Percentiles rank a stretch among this genome's conserved stretches.
Evolutionary conservation across 768 basidiomycete genomes (phyloP).

Genomic region (Rhodotorula diobovata): DNA sequence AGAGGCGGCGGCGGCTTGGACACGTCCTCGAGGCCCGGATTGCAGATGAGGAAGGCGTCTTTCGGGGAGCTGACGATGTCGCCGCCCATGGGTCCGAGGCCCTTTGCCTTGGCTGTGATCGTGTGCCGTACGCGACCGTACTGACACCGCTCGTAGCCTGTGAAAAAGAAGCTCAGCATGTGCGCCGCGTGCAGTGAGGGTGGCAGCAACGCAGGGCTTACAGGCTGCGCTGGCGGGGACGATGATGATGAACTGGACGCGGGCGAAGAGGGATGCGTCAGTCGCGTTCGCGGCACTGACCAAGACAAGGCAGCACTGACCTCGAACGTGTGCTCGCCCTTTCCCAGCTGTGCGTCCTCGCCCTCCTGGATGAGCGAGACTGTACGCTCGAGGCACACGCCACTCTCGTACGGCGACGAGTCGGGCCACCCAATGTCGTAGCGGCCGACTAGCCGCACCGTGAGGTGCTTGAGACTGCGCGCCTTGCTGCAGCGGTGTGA

Average conservation of each 20-base stretch:
- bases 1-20: constrained; percentile 31
- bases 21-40: constrained; percentile 25
- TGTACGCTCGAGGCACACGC: constrained; percentile 19
- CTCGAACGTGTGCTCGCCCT: constrained; percentile 36
- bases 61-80: constrained; percentile 26
- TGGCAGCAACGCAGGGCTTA: not conserved
- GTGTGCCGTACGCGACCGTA: constrained; percentile 35
- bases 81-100: constrained; percentile 13
- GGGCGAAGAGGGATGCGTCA: fast-evolving
- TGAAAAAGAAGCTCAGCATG: too few species aligned
- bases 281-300: too few species aligned
- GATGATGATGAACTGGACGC: constrained; percentile 34
- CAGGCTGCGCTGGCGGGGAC: constrained; percentile 31
- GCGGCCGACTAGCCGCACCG: constrained; percentile 24
- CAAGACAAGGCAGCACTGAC: not conserved
- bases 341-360: constrained; percentile 19
- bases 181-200: not conserved
- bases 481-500: constrained; percentile 6
- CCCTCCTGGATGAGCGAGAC: constrained; percentile 21
- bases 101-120: constrained; percentile 37
- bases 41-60: constrained; percentile 27
- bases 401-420: constrained; percentile 26
- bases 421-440: constrained; percentile 34
- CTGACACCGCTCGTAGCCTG: constrained; percentile 37
- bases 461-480: constrained; percentile 28